Evolutionary conservation across 345 rosid species (phyloP), one percentile per base, ranked within the genome.

Genomic region (Salix suchowensis): DNA sequence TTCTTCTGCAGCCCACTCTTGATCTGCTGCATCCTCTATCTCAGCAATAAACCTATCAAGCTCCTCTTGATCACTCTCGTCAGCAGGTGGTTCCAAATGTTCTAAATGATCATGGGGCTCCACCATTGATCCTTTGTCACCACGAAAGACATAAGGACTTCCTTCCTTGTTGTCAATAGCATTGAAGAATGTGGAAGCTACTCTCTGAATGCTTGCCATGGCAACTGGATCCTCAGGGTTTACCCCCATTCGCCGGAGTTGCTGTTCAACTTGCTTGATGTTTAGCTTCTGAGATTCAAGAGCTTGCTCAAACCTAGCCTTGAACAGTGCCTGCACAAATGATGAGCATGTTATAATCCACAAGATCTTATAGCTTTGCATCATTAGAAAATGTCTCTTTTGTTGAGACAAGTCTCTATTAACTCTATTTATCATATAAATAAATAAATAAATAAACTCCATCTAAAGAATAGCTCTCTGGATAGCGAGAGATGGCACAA

Each of bases 221-320:
- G 98, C 98, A 78, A 88, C 92, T 21, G 98, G 98, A 87, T 95
- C 98, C 89, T 95, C 98, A 10, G 98, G 98, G 81, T 95, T 95
- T 67, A 90, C 85, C 74, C 96, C 98, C 91, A 83, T 88, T 74
- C 92, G 80, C 18, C 97, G 85, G 55, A 95, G 94, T 84, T 90
- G 90, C 87, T 95, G 98, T 74, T 93, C 98, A 61, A 87, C 80
- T 87, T 93, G 91, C 89, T 93, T 95, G 75, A 95, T 93, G 84
- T 93, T 95, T 79, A 95, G 86, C 88, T 91, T 95, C 92, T 95
- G 98, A 64, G 98, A 94, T 74, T 95, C 98, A 30, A 95, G 96
- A n/a, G 98, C 98, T 89, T 95, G 98, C 81, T 95, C 98, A 55
- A 93, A 95, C 84, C 98, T 89, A 23, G 98, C 98, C 83, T 93